A percentile compares a stretch with the other conserved stretches of the same genome.
Evolutionary conservation across 164 flowering plant genomes (phyloP).

Genomic region (Brasenia schreberi): DNA sequence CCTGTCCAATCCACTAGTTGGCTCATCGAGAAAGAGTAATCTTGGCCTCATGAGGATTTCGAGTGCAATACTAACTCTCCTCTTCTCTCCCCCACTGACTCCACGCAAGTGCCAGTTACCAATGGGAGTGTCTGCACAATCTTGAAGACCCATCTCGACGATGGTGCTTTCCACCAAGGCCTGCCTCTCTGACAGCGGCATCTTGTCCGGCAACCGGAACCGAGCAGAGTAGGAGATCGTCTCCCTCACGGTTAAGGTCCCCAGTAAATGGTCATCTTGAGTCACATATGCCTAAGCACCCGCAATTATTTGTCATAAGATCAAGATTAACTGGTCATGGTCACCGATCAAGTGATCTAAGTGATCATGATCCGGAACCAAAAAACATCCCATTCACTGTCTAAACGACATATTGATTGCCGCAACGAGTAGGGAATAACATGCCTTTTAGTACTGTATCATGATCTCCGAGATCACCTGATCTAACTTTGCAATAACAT

Average conservation of each 20-base stretch:
- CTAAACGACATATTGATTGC: no score
- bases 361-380: no score
- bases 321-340: no score
- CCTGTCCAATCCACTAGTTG: slow-evolving; percentile 96
- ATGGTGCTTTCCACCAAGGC: slow-evolving; percentile 78
- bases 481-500: no score
- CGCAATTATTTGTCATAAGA: background rate
- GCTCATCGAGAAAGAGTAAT: slow-evolving; percentile 89
- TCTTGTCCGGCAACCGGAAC: slow-evolving; percentile 67
- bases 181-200: slow-evolving; percentile 63
- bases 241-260: slow-evolving; percentile 83
- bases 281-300: slow-evolving; percentile 77
- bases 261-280: slow-evolving; percentile 86
- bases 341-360: no score
- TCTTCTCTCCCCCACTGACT: slow-evolving; percentile 85
- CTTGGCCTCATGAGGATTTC: slow-evolving; percentile 89
- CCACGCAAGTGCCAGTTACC: slow-evolving; percentile 96
- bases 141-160: slow-evolving; percentile 88
- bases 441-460: no score
- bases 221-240: slow-evolving; percentile 75
- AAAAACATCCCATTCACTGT: no score
- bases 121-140: slow-evolving; percentile 76
- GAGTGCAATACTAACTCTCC: slow-evolving; percentile 88
- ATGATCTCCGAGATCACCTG: no score
- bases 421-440: no score